Conservation (phyloP, 2,329 filamentous ascomycete genomes). For the Zalaria sp. region DNA sequence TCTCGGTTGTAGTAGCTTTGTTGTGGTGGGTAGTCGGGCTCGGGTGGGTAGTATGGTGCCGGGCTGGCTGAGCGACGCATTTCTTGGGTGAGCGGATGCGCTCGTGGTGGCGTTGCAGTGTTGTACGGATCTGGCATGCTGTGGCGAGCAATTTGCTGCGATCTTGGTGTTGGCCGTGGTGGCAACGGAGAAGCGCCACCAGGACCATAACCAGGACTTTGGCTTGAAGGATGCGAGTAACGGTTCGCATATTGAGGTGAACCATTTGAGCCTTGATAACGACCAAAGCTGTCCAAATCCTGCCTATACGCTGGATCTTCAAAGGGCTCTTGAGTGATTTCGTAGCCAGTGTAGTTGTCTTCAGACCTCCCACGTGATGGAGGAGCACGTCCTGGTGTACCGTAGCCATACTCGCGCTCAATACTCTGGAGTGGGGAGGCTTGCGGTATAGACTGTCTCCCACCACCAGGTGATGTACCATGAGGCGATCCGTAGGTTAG, state of each 20-base stretch:
- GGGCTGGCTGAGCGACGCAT: slow-evolving; percentile 17
- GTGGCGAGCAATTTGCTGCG: slow-evolving; percentile 9
- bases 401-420: slow-evolving; percentile 12
- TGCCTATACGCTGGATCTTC: neutral
- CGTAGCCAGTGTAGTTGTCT: neutral
- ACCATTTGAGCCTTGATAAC: neutral
- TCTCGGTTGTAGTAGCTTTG: slow-evolving; percentile 6
- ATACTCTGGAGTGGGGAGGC: slow-evolving; percentile 16
- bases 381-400: neutral
- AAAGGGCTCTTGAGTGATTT: neutral
- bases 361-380: neutral
- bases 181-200: slow-evolving; percentile 1
- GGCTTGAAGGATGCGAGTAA: neutral
- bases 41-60: slow-evolving; percentile 8
- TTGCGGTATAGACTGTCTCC: slow-evolving; percentile 6
- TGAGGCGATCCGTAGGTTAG: slow-evolving; percentile 2
- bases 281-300: neutral
- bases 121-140: slow-evolving; percentile 17
- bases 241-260: slow-evolving; percentile 8
- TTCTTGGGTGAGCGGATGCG: slow-evolving; percentile 21
- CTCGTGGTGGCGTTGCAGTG: slow-evolving; percentile 14
- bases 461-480: neutral
- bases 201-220: slow-evolving; percentile 2
- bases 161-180: slow-evolving; percentile 5
- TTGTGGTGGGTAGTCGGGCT: slow-evolving; percentile 2